These are phyloP conservation scores for Chara braunii DNA, from an alignment of 139 green algal species.

Conservation along the genomic window DNA sequence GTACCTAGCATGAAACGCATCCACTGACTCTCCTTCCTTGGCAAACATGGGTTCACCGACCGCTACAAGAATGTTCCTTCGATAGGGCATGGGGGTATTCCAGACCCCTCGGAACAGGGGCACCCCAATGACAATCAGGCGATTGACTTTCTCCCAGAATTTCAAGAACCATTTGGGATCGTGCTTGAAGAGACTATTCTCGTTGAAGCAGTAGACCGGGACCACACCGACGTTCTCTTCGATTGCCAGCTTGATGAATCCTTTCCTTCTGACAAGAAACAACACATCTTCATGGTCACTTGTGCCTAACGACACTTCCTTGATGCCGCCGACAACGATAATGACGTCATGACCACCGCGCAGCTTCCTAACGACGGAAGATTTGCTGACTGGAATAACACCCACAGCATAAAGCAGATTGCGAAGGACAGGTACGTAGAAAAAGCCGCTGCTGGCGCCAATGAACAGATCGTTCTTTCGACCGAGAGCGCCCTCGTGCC, in stretches of 20 bases:
- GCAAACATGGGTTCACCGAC: conserved; percentile 31
- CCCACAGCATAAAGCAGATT: conserved; percentile 26
- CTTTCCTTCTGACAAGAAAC: conserved; percentile 31
- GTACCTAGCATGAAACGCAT: conserved; percentile 29
- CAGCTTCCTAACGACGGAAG: conserved; percentile 22
- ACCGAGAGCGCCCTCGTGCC: conserved; percentile 2
- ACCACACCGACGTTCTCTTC: conserved; percentile 34
- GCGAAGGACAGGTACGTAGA: conserved; percentile 21
- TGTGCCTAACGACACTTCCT: conserved; percentile 37
- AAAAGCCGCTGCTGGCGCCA: conserved; percentile 20
- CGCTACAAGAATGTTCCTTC: conserved; percentile 18
- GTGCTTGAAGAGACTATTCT: conserved; percentile 41
- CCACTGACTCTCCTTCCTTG: conserved; percentile 20
- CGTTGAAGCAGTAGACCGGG: conserved; percentile 43
- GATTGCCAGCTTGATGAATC: conserved; percentile 39
- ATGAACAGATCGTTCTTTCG: conserved; percentile 22
- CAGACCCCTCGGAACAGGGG: conserved; percentile 38
- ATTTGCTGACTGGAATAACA: conserved; percentile 10
- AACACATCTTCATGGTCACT: conserved; percentile 18
- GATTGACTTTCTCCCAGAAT: conserved; percentile 39
- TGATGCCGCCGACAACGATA: conserved; percentile 32
- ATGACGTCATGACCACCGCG: conserved; percentile 11
- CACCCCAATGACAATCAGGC: conserved; percentile 23
- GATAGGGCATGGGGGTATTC: conserved; percentile 33
- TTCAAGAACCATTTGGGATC: conserved; percentile 27